phyloP scores from a whole-genome alignment of 257 asterid species.

The Linaria vulgaris region DNA sequence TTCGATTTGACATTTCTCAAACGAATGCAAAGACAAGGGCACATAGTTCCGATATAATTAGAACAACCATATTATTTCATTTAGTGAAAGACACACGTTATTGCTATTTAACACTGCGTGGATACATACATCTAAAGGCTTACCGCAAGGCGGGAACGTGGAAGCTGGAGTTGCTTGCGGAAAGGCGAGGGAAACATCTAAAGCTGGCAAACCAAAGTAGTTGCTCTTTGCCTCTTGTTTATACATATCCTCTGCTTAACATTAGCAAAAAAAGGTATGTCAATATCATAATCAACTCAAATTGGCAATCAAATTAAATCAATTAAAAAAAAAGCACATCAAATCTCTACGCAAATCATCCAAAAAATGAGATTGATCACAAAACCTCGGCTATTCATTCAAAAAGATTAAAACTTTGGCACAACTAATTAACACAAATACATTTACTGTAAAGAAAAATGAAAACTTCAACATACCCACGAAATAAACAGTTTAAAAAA shows the following conservation, averaged over 20 bases:
- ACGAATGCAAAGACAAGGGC: neutral
- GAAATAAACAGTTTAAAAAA: no score
- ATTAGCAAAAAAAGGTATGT: neutral
- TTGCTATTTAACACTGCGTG: neutral
- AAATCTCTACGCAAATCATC: neutral
- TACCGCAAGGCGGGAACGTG: conserved; percentile 77
- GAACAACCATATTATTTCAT: neutral
- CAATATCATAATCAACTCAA: conserved; percentile 17
- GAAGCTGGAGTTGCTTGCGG: conserved; percentile 99
- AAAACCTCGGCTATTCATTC: no score
- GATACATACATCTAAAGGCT: conserved; percentile 26
- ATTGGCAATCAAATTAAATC: neutral
- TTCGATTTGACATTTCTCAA: neutral
- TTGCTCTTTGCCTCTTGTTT: conserved; percentile 55
- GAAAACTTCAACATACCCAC: no score
- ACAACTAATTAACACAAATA: no score
- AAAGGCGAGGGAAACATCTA: conserved; percentile 83
- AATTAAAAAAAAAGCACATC: neutral
- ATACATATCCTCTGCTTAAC: conserved; percentile 48
- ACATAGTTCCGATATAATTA: neutral
- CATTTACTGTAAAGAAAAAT: no score
- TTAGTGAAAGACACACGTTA: conserved; percentile 6
- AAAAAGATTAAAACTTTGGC: no score
- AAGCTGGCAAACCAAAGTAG: conserved; percentile 68
- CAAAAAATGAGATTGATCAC: no score